Evolutionary conservation across 2,329 filamentous ascomycete genomes (phyloP).

Genomic region (Verticillium longisporum): DNA sequence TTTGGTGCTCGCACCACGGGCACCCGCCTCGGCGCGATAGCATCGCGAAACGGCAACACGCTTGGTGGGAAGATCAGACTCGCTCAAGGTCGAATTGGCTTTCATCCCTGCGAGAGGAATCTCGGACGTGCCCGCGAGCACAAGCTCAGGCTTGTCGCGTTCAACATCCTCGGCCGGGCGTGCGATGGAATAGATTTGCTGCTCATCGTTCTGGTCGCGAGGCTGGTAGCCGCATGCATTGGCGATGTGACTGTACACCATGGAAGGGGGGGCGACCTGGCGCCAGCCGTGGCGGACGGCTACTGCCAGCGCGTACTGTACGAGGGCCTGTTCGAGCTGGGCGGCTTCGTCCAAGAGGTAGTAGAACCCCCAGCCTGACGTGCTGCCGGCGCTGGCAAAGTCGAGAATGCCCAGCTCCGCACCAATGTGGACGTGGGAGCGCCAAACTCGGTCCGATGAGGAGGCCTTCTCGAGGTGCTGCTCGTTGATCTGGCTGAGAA

Average conservation of each 20-base stretch:
- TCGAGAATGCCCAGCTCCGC: conserved; percentile 83
- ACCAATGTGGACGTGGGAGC: conserved; percentile 83
- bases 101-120: conserved; percentile 91
- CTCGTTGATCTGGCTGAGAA: conserved; percentile 76
- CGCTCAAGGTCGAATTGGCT: conserved; percentile 62
- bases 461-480: conserved; percentile 37
- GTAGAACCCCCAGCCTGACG: conserved; percentile 96
- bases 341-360: conserved; percentile 89
- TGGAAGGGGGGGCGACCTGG: conserved; percentile 74
- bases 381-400: conserved; percentile 73
- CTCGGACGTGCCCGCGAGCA: conserved; percentile 83
- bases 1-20: conserved; percentile 83
- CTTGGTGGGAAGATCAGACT: conserved; percentile 64
- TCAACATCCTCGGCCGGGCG: conserved; percentile 57
- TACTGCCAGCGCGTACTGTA: conserved; percentile 75
- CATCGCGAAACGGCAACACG: conserved; percentile 82
- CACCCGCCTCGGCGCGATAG: conserved; percentile 91
- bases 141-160: conserved; percentile 59
- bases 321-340: conserved; percentile 86
- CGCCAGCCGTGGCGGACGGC: conserved; percentile 71
- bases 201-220: conserved; percentile 81
- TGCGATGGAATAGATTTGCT: conserved; percentile 80
- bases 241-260: conserved; percentile 89
- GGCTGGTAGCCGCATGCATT: conserved; percentile 92
- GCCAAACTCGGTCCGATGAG: conserved; percentile 42